Evolutionary conservation across 768 basidiomycete genomes (phyloP), one percentile per base, ranked within the genome.

Genomic region (Exidia glandulosa): DNA sequence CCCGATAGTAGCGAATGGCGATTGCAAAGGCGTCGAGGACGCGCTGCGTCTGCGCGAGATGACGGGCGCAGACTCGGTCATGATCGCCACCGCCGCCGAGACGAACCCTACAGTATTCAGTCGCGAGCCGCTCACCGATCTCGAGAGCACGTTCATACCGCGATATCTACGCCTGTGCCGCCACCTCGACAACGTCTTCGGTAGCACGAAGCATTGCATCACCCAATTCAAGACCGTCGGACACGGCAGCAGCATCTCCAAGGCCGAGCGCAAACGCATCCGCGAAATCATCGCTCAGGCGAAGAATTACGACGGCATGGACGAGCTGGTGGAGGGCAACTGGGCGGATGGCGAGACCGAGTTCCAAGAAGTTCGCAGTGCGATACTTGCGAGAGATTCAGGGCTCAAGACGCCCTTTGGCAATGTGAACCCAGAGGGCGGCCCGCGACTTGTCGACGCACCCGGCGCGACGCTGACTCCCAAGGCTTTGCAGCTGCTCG

Each of bases 1-100:
- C n/a, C 88, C 94, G 0, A 85, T 99, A 32, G 79, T 94, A 27
- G 90, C 90, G 73, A 99, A 99, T 70, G 96, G 96, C 0, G 95
- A 99, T 70, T 96, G 91, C 64, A 70, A 79, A 16, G 85, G 84
- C 2, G 87, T 81, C 74, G 80, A 85, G 63, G 93, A 94, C 66
- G 87, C 88, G 55, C 84, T 82, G 61, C 79, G 85, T 52, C 81
- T 97, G 34, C 80, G 87, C 47, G 76, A 77, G 56, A 70, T 84
- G 30, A 98, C 94, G 88, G 87, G 86, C 2, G 92, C 91, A 12
- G 83, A 89, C 66, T 94, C 92, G 0, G 86, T 93, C 41, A 99
- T 99, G 96, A 88, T 99, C 41, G 96, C 96, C 25, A 87, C 94
- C 4, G 93, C 87, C 1, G 96, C 94, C 5, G 96, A 99, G 71